These are phyloP conservation scores for Barnettozyma hawaiiensis DNA, from an alignment of 1,139 yeast species.

Conservation along the genomic window DNA sequence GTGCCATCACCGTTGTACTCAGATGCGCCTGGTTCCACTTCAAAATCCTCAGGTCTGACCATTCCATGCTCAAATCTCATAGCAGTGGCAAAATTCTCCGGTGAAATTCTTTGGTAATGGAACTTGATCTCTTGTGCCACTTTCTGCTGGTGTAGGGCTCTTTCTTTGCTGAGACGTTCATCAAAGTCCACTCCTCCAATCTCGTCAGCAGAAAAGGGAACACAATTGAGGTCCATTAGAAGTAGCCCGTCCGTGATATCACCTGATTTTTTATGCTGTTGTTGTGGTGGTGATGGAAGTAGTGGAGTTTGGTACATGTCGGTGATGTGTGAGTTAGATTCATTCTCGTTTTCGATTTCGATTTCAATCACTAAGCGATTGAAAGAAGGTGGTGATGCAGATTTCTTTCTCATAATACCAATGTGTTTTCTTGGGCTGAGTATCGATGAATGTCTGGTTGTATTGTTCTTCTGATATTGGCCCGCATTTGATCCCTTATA, in stretches of 20 bases:
- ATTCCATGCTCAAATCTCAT: conserved; percentile 24
- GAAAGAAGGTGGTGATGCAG: background rate
- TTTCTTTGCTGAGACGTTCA: conserved; percentile 3
- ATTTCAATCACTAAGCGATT: conserved; percentile 2
- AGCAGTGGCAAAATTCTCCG: conserved; percentile 17
- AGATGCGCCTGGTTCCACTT: conserved; percentile 24
- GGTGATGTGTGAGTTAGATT: no score
- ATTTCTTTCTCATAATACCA: background rate
- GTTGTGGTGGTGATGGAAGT: background rate
- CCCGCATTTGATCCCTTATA: conserved; percentile 12
- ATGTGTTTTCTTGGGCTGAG: background rate
- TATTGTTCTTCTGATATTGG: background rate
- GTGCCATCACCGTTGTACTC: conserved; percentile 37
- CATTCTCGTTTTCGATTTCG: background rate
- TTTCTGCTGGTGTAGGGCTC: conserved; percentile 6
- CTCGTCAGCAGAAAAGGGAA: conserved; percentile 23
- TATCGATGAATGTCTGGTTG: background rate
- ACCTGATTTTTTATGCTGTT: no score
- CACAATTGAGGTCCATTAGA: conserved; percentile 7
- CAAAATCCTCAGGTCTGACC: conserved; percentile 19
- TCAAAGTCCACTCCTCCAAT: conserved; percentile 11
- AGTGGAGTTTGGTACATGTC: no score
- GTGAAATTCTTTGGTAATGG: conserved; percentile 10
- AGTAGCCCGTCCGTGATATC: background rate
- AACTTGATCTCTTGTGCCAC: conserved; percentile 1